Base-by-base conservation (phyloP, 2,329 filamentous ascomycete genomes). In the Fusarium paranaense region DNA sequence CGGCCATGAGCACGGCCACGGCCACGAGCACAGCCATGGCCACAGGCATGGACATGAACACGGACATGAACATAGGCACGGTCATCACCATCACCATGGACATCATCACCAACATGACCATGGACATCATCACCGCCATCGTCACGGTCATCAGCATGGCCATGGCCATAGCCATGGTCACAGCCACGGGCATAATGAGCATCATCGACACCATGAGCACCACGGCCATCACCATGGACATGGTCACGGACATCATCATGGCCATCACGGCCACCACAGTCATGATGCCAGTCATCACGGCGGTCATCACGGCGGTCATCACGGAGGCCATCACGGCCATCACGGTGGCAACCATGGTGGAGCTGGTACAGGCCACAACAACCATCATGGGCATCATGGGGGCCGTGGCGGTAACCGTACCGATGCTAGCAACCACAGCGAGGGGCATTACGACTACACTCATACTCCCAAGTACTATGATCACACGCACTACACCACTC, bases 381-480 rank as follows among this genome's bases (percentile, higher is more conserved):
- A 20, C 27, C 62, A 67, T 42, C 56, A 58, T 58, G 52, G 47
- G 11, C 35, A 50, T 32, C 40, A 67, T 38, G 64, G 61, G 30
- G 50, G 58, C 6, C 37, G 38, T 50, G 22, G 45, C 8, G 22
- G 42, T 3, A 47, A 27, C 37, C 37, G 25, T 11, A 40, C 56
- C 25, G 50, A 52, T 14, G 45, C 58, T 27, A 27, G 54, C 32
- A 40, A 63, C 63, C 25, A 62, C 32, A 57, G 72, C 16, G 32
- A 35, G 27, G 56, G 73, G 62, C 65, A 61, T 20, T 71, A 73
- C 30, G 67, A 73, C 42, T 75, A 76, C 47, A 20, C 60, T 42
- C 66, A 76, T 50, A 40, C 67, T 20, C 52, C 72, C 32, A 60
- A 69, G 42, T 52, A 66, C 27, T 32, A 74, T 27, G 70, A 74